Base-by-base conservation (phyloP, 306 rosid genomes). In the Dryas drummondii region DNA sequence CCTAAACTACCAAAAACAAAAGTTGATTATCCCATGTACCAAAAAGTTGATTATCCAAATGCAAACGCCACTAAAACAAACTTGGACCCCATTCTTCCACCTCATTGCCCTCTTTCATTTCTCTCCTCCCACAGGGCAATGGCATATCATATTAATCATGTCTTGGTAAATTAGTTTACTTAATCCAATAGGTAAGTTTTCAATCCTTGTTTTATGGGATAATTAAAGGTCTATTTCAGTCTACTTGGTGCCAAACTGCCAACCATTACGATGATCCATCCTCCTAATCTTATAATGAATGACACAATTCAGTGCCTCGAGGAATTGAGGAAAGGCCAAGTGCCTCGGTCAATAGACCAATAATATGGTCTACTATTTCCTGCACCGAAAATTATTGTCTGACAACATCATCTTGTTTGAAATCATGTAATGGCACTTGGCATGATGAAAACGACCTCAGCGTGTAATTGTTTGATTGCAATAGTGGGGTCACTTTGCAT, bases 361-460 rank as follows among this genome's bases (percentile, higher is more conserved):
- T 71, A 48, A 61, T 61, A 17, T 47, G 44, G 72, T 17, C 19
- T 26, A 17, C 52, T 41, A 57, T 49, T 49, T 68, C 63, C 2
- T 40, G 17, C 5, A 47, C 27, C 26, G 1, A 2, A 51, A 76
- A 51, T 42, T 13, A 56, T 66, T 66, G 62, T 19, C 73, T 73
- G 22, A 51, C 76, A 11, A 7, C 47, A 75, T 48, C 50, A 26
- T 46, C 68, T 72, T 12, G 68, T 47, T 71, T 71, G 54, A 55
- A 57, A 66, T 56, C 78, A 66, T 32, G 60, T 26, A 45, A 26
- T 40, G 51, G 7, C 51, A 76, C 70, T 51, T 52, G 77, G 51
- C 55, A 58, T 47, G 40, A 46, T 17, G 80, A 80, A 62, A 82
- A 46, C 32, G 82, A 78, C 79, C 13, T 26, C 42, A 73, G 46